Evolutionary conservation across 371 early-diverging fungal species (phyloP).

Genomic region (Saksenaea oblongispora): DNA sequence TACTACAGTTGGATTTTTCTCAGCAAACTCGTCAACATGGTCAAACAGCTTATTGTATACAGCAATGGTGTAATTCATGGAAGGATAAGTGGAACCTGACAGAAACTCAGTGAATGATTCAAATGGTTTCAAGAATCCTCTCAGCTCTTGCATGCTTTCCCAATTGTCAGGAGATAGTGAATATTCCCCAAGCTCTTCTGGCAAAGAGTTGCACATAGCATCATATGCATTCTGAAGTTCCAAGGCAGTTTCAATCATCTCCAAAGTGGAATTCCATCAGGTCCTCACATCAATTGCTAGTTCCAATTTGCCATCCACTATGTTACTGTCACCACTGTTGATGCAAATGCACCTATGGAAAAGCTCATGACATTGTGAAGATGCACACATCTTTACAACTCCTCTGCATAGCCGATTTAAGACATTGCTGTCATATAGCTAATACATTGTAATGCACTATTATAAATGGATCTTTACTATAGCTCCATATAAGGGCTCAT

Average conservation of each 20-base stretch:
- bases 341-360: not conserved
- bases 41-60: conserved; percentile 17
- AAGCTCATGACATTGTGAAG: conserved; percentile 12
- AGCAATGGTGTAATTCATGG: conserved; percentile 10
- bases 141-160: not conserved
- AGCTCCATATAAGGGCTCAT: too few species aligned
- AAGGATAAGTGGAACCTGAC: not conserved
- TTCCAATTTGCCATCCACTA: not conserved
- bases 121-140: not conserved
- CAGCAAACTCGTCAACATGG: not conserved
- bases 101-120: not conserved
- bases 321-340: not conserved
- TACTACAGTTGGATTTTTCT: not conserved
- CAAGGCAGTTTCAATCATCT: conserved; percentile 16
- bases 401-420: conserved; percentile 7
- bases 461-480: too few species aligned
- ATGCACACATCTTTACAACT: conserved; percentile 19
- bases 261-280: conserved; percentile 20
- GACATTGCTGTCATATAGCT: too few species aligned
- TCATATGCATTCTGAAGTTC: conserved; percentile 9
- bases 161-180: not conserved
- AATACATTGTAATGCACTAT: too few species aligned
- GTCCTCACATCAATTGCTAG: conserved; percentile 15
- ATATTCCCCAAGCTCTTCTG: not conserved
- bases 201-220: not conserved